phyloP scores from a whole-genome alignment of 768 basidiomycete genomes.

The Russula olivacea region DNA sequence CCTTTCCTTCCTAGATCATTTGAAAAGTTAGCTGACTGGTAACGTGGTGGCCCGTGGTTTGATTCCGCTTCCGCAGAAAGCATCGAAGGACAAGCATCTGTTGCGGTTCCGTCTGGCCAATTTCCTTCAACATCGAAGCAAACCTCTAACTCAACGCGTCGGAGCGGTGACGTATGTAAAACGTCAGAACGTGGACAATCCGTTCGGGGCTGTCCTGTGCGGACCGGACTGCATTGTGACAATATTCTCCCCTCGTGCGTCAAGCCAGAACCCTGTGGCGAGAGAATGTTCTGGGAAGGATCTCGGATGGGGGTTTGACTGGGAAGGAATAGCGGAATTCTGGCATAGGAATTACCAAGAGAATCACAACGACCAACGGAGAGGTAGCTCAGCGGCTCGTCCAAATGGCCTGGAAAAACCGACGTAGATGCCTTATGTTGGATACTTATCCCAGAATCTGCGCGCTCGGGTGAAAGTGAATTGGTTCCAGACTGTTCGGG shows the following conservation, averaged over 20 bases:
- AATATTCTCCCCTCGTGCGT: not conserved
- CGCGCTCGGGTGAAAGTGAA: not conserved
- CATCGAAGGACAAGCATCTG: not conserved
- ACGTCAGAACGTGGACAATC: not conserved
- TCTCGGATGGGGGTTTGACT: slow-evolving; percentile 16
- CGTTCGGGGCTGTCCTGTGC: not conserved
- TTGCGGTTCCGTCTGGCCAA: not conserved
- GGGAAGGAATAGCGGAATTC: slow-evolving; percentile 13
- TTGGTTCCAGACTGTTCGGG: not conserved
- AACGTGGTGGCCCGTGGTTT: not conserved
- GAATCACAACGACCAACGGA: not conserved
- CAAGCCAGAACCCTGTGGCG: not conserved
- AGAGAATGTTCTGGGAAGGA: not conserved
- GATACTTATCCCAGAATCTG: not conserved
- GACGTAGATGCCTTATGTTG: not conserved
- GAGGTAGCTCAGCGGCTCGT: not conserved
- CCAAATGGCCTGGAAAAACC: not conserved
- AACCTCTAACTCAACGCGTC: not conserved
- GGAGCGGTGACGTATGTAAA: not conserved
- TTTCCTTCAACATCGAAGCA: not conserved
- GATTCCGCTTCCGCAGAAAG: not conserved
- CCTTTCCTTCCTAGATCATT: not conserved
- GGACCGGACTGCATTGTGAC: not conserved
- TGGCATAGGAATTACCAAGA: not conserved
- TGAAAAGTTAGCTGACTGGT: not conserved